Percentiles rank a stretch among this genome's conserved stretches.
Conservation (phyloP, 306 rosid species). For the Vachellia pachyceras region DNA sequence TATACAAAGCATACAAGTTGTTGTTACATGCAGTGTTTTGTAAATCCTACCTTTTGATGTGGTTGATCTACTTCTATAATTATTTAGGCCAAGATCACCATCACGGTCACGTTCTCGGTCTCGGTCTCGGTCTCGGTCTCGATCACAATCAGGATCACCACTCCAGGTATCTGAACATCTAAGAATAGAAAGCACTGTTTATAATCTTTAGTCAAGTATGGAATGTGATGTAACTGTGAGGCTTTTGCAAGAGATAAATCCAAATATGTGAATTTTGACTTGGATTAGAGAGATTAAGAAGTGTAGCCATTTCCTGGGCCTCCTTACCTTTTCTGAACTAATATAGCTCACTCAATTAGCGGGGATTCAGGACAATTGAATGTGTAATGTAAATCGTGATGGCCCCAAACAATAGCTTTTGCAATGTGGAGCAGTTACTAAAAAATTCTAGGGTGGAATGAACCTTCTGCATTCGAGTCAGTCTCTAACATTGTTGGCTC, state of each 20-base stretch:
- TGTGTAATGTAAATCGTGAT: background rate
- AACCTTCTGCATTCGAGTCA: background rate
- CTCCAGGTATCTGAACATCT: constrained; percentile 56
- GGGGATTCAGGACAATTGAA: background rate
- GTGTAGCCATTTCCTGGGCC: background rate
- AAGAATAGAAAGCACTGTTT: constrained; percentile 1
- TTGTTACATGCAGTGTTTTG: background rate
- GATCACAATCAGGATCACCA: constrained; percentile 67
- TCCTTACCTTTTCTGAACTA: background rate
- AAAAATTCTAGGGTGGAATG: background rate
- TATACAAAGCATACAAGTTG: constrained; percentile 26
- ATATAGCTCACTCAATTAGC: background rate
- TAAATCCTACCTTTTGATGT: background rate
- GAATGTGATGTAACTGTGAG: background rate
- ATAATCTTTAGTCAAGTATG: background rate
- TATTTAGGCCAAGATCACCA: constrained; percentile 64
- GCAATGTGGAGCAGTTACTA: background rate
- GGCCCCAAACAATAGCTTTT: background rate
- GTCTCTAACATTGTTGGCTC: background rate
- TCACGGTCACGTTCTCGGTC: constrained; percentile 46
- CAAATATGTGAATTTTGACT: constrained; percentile 21
- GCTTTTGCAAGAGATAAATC: background rate
- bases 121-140: constrained; percentile 27
- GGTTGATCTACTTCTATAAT: constrained; percentile 23
- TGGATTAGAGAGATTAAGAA: background rate